A percentile compares a stretch with the other conserved stretches of the same genome.
phyloP scores from a whole-genome alignment of 495 filamentous ascomycete genomes.

The Rusavskia elegans region DNA sequence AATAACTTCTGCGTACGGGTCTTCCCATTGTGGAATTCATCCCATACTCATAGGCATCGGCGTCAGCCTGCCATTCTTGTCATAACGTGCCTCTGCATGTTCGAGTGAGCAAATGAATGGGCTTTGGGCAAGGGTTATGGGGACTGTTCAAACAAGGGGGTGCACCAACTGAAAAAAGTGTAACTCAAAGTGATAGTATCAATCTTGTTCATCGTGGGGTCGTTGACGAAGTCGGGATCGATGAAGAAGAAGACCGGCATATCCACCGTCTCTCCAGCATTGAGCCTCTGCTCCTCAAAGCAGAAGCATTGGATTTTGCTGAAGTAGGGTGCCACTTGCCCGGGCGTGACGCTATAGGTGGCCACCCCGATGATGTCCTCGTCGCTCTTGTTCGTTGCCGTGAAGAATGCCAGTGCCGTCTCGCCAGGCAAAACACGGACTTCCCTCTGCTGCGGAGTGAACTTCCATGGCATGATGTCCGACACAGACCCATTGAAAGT shows the following conservation, averaged over 20 bases:
- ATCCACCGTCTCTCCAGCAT: slow-evolving; percentile 92
- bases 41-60: slow-evolving; percentile 13
- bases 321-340: slow-evolving; percentile 93
- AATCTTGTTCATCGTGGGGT: slow-evolving; percentile 82
- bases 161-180: slow-evolving; percentile 88
- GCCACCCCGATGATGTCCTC: slow-evolving; percentile 95
- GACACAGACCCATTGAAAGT: slow-evolving; percentile 94
- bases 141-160: neutral
- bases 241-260: slow-evolving; percentile 99
- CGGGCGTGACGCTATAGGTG: slow-evolving; percentile 92
- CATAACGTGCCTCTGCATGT: slow-evolving; percentile 61
- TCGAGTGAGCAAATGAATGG: slow-evolving; percentile 12
- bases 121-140: neutral
- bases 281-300: slow-evolving; percentile 91
- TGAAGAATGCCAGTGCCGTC: slow-evolving; percentile 96
- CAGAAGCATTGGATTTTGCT: slow-evolving; percentile 99
- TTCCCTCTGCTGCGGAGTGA: slow-evolving; percentile 90
- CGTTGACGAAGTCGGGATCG: slow-evolving; percentile 85
- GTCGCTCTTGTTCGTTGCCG: slow-evolving; percentile 75
- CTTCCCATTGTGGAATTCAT: neutral
- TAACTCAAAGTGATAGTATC: slow-evolving; percentile 92
- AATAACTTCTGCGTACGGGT: neutral
- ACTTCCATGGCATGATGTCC: slow-evolving; percentile 93
- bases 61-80: slow-evolving; percentile 50
- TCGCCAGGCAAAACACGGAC: slow-evolving; percentile 90